phyloP scores from a whole-genome alignment of 805 yeast species.

The Lipomyces yamanashiensis region DNA sequence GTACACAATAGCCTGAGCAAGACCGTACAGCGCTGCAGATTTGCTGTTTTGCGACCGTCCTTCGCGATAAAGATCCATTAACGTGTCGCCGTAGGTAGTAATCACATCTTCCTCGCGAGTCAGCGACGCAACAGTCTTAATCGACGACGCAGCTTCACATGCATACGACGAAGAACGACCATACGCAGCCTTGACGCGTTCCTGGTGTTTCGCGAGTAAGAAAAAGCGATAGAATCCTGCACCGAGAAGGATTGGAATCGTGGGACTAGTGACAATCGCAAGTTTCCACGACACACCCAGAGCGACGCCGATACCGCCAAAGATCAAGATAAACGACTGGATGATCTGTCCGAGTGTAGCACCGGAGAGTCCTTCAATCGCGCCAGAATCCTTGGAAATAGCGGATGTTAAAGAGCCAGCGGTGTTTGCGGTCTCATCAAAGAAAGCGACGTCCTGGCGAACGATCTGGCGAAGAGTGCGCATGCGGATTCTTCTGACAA shows the following conservation, averaged over 20 bases:
- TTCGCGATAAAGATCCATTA: constrained; percentile 20
- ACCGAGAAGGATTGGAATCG: constrained; percentile 46
- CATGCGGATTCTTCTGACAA: constrained; percentile 41
- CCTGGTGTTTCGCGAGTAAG: constrained; percentile 46
- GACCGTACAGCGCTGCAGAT: constrained; percentile 29
- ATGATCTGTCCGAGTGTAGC: constrained; percentile 42
- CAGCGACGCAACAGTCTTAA: constrained; percentile 50
- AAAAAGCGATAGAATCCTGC: constrained; percentile 49
- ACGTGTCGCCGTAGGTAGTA: constrained; percentile 39
- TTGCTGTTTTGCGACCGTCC: constrained; percentile 24
- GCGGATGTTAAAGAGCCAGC: constrained; percentile 41
- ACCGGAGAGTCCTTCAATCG: constrained; percentile 43
- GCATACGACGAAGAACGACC: constrained; percentile 43
- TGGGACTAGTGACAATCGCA: constrained; percentile 50
- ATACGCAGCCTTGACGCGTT: constrained; percentile 47
- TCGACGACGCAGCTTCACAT: constrained; percentile 49
- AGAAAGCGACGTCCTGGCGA: constrained; percentile 42
- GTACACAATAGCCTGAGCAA: constrained; percentile 38
- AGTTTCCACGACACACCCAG: constrained; percentile 49
- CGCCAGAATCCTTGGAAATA: constrained; percentile 42
- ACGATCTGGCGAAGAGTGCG: constrained; percentile 39
- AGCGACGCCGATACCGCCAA: constrained; percentile 50
- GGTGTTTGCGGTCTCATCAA: constrained; percentile 40
- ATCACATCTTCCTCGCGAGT: constrained; percentile 50
- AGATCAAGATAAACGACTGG: constrained; percentile 44